Evolutionary conservation across 768 basidiomycete species (phyloP).

Genomic region (Trametes cingulata): DNA sequence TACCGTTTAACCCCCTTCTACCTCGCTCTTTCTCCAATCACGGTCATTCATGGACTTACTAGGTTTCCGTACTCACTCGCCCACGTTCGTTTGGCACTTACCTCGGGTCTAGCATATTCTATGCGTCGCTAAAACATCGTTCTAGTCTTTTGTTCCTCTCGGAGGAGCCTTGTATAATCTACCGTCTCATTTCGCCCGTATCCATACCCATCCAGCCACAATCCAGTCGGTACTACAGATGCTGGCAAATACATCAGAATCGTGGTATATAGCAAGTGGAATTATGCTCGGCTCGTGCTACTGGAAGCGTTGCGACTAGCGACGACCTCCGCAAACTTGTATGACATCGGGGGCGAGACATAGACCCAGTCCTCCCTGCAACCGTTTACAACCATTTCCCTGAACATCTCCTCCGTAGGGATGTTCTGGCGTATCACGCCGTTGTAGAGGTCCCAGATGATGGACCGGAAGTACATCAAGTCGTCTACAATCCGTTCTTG

Average conservation of each 20-base stretch:
- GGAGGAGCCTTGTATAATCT: constrained; percentile 8
- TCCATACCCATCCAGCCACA: background rate
- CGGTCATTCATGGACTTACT: constrained; percentile 2
- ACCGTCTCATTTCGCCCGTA: background rate
- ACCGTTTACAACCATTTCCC: constrained; percentile 21
- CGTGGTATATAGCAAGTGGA: background rate
- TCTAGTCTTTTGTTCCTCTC: background rate
- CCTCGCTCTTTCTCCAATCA: background rate
- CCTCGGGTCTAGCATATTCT: background rate
- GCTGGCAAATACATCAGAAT: background rate
- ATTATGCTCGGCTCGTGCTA: background rate
- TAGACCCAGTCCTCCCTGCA: constrained; percentile 19
- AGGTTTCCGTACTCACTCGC: background rate
- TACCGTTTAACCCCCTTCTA: background rate
- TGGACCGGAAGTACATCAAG: constrained; percentile 67
- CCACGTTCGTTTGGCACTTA: background rate
- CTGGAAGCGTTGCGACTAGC: background rate
- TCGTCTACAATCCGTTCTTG: constrained; percentile 72
- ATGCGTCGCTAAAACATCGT: background rate
- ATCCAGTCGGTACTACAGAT: background rate
- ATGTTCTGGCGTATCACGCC: constrained; percentile 15
- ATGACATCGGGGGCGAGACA: background rate
- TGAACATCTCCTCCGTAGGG: constrained; percentile 23
- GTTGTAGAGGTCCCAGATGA: constrained; percentile 20
- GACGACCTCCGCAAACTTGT: background rate